Base-by-base conservation (phyloP, 345 rosid genomes). In the Punica granatum region DNA sequence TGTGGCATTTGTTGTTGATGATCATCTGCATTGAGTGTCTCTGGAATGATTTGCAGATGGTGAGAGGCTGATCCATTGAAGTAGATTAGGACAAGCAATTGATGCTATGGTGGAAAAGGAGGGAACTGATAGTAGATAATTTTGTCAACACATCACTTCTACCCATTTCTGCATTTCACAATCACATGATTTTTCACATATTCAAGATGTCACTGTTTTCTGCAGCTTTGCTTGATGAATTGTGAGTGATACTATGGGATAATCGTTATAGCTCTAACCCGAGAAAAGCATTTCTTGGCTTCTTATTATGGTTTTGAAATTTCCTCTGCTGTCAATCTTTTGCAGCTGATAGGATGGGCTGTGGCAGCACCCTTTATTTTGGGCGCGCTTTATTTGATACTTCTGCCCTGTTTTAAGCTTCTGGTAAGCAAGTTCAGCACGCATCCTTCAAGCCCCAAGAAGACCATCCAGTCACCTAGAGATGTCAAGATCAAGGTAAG, bases 321-420 rank as follows among this genome's bases (percentile, higher is more conserved):
- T 14, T 15, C 3, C 26, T 23, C 15, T 15, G 12, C 16, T 21
- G 48, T 35, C 25, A 16, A 37, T 63, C 10, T 66, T 67, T 65
- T 72, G 84, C 90, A 88, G 95, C 66, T 88, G 77, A 36, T 86
- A 72, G 95, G 95, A 72, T 88, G 92, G 95, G 75, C 82, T 39
- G 82, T 88, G 1, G 88, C 90, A 1, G 80, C 86, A 16, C 92
- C 92, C 33, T 68, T 85, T 65, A 74, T 84, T 59, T 30, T 86
- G 73, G 81, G 69, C 23, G 68, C 61, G 13, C 85, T 86, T 48
- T 81, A 79, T 72, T 18, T 78, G 12, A 11, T 86, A 63, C 74
- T 81, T 67, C 77, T 84, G 56, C 95, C 95, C 0, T 72, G 80
- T 69, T 84, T 84, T 83, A 84, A 83, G 81, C 14, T 84, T 41